phyloP scores from a whole-genome alignment of 1,284 basidiomycete genomes.

The Trichosporon sp. region DNA sequence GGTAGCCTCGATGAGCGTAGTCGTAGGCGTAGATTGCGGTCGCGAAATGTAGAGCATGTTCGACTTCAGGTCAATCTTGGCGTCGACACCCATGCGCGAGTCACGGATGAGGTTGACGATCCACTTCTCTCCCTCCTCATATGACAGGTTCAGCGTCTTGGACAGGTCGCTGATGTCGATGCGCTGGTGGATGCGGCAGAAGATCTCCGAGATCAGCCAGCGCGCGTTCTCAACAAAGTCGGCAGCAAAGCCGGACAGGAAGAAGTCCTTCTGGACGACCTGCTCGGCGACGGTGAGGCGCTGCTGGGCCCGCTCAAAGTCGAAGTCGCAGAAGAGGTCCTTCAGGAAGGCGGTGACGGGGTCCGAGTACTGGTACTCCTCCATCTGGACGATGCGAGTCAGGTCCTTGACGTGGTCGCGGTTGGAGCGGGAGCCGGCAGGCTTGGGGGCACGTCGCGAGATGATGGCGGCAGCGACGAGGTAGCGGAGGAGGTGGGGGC shows the following conservation, averaged over 20 bases:
- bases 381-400: conserved; percentile 83
- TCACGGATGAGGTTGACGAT: conserved; percentile 97
- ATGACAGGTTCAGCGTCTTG: conserved; percentile 81
- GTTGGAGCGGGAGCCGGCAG: conserved; percentile 49
- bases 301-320: conserved; percentile 81
- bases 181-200: conserved; percentile 92
- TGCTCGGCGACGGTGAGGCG: conserved; percentile 72
- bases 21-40: conserved; percentile 82
- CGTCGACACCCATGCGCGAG: conserved; percentile 88
- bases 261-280: conserved; percentile 88
- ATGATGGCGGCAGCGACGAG: conserved; percentile 88
- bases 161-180: conserved; percentile 95
- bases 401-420: conserved; percentile 80
- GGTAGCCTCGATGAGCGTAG: conserved; percentile 93
- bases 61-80: conserved; percentile 93
- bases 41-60: conserved; percentile 95
- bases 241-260: conserved; percentile 79
- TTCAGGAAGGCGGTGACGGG: conserved; percentile 89
- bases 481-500: conserved; percentile 93
- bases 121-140: conserved; percentile 97
- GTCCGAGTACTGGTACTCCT: conserved; percentile 91
- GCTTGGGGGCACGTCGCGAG: conserved; percentile 61
- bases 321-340: conserved; percentile 88
- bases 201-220: conserved; percentile 92
- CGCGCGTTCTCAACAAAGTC: conserved; percentile 95